A percentile compares a stretch with the other conserved stretches of the same genome.
These are phyloP conservation scores for Colletotrichum sp. DNA, from an alignment of 2,329 filamentous ascomycete genomes.

Conservation along the genomic window DNA sequence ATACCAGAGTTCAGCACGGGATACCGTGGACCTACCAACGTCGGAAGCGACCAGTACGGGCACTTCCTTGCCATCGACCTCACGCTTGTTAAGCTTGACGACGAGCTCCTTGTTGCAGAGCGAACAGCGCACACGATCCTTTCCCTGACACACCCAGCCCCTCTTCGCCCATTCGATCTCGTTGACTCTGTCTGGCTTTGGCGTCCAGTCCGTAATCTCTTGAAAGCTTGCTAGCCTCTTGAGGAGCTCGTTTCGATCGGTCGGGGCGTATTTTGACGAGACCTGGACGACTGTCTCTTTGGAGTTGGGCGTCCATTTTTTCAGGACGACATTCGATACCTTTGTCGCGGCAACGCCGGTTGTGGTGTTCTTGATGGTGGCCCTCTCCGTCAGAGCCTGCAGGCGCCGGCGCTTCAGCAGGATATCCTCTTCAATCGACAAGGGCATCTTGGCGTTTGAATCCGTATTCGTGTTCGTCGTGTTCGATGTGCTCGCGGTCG, in stretches of 20 bases:
- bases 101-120: slow-evolving; percentile 85
- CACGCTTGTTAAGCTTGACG: slow-evolving; percentile 74
- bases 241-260: slow-evolving; percentile 83
- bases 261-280: slow-evolving; percentile 75
- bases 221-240: slow-evolving; percentile 85
- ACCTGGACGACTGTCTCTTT: slow-evolving; percentile 27
- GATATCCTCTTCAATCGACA: slow-evolving; percentile 42
- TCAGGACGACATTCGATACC: slow-evolving; percentile 46
- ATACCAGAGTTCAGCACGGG: background rate
- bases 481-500: background rate
- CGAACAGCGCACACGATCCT: slow-evolving; percentile 84
- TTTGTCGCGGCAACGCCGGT: slow-evolving; percentile 27
- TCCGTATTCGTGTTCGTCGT: background rate
- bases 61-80: slow-evolving; percentile 60
- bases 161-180: slow-evolving; percentile 95
- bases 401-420: slow-evolving; percentile 60
- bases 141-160: slow-evolving; percentile 86
- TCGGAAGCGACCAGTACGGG: slow-evolving; percentile 62
- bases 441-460: background rate
- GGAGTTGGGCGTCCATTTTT: slow-evolving; percentile 42
- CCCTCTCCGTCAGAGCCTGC: slow-evolving; percentile 23
- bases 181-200: slow-evolving; percentile 83
- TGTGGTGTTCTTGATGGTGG: slow-evolving; percentile 15
- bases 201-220: slow-evolving; percentile 91
- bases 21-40: slow-evolving; percentile 45